Base-by-base conservation (phyloP, 495 filamentous ascomycete genomes). In the Xylaria palmicola region DNA sequence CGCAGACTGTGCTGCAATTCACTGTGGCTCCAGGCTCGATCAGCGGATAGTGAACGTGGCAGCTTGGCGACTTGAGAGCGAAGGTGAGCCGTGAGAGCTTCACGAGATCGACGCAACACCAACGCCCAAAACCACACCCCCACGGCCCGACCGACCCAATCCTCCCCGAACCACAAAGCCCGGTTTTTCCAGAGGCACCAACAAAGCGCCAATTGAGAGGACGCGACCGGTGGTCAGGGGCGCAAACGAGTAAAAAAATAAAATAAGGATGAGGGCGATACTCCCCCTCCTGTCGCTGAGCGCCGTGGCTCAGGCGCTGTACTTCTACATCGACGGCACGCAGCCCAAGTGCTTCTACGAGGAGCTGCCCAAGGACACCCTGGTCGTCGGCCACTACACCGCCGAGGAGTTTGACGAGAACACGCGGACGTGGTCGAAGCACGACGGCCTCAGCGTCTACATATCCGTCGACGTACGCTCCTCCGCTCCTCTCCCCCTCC, bases 281-380 rank as follows among this genome's bases (percentile, higher is more conserved):
- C 74, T 83, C 62, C 74, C 79, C 22, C 72, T 85, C 50, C 77
- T 82, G 29, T 75, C 76, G 36, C 72, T 85, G 64, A 69, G 74
- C 72, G 64, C 77, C 47, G 68, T 79, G 61, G 84, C 87, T 48
- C 86, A 91, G 63, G 92, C 91, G 39, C 85, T 98, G 58, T 92
- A 96, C 85, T 97, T 98, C 84, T 97, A 90, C 81, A 86, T 98
- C 74, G 93, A 98, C 69, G 89, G 88, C 64, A 83, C 85, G 15
- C 78, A 81, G 65, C 84, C 87, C 63, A 92, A 90, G 73, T 98
- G 94, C 77, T 98, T 98, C 86, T 97, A 89, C 78, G 94, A 98
- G 81, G 95, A 98, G 76, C 85, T 98, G 45, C 79, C 95, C 49
- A 97, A 98, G 79, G 95, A 97, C 77, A 98, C 94, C 1, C 77